Evolutionary conservation across 306 rosid genomes (phyloP).

Genomic region (Acacia crassicarpa): DNA sequence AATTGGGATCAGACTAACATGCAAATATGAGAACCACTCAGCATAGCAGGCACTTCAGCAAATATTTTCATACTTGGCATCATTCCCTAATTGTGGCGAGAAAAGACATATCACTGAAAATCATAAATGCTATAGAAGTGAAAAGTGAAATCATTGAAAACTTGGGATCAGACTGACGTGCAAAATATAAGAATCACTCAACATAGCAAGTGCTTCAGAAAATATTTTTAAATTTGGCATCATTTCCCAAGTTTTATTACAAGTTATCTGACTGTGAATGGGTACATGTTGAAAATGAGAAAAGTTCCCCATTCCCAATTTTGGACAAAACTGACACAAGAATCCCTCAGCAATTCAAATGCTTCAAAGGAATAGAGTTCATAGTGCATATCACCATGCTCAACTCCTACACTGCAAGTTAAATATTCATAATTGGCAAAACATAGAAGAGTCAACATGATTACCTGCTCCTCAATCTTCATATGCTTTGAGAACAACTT

Average conservation of each 20-base stretch:
- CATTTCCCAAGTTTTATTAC: neutral
- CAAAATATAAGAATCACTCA: slow-evolving; percentile 28
- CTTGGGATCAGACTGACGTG: slow-evolving; percentile 44
- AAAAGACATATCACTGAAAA: neutral
- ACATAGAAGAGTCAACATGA: neutral
- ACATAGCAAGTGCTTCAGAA: slow-evolving; percentile 22
- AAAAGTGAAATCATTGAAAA: neutral
- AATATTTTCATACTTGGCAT: slow-evolving; percentile 9
- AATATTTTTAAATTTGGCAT: neutral
- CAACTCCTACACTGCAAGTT: neutral
- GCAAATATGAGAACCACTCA: slow-evolving; percentile 22
- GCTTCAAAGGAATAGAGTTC: neutral
- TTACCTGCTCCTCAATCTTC: slow-evolving; percentile 84
- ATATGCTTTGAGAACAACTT: slow-evolving; percentile 93
- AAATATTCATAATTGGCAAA: neutral
- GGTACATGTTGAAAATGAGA: neutral
- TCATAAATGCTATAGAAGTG: neutral
- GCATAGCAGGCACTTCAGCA: slow-evolving; percentile 26
- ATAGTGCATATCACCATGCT: neutral
- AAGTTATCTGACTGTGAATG: neutral
- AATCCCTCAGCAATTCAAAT: neutral
- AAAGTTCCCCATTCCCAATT: neutral
- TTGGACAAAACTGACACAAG: slow-evolving; percentile 38
- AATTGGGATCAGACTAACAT: neutral
- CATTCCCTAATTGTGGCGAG: slow-evolving; percentile 19